A percentile compares a stretch with the other conserved stretches of the same genome.
phyloP scores from a whole-genome alignment of 768 basidiomycete genomes.

The Cystofilobasidium ferigula region DNA sequence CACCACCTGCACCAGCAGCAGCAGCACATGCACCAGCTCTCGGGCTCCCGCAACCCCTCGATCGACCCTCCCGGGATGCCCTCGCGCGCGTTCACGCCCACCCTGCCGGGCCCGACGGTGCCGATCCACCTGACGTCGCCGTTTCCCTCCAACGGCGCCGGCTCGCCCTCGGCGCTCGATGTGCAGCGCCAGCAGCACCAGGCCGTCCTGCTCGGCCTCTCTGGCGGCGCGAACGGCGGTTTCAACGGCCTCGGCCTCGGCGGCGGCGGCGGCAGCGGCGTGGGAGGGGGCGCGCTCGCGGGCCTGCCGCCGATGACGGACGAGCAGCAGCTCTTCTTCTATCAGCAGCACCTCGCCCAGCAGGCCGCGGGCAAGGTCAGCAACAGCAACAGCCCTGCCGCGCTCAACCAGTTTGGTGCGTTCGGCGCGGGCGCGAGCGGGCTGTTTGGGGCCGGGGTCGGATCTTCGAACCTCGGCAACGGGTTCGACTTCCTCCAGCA shows the following conservation, averaged over 20 bases:
- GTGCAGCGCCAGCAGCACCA: no score
- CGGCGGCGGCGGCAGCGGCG: no score
- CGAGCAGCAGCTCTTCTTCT: constrained; percentile 5
- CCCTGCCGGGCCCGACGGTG: background rate
- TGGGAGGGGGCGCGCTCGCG: no score
- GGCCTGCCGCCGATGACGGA: constrained; percentile 4
- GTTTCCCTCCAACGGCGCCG: background rate
- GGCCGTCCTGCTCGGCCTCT: no score
- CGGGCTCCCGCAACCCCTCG: background rate
- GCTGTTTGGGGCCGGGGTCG: no score
- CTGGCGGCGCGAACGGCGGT: no score
- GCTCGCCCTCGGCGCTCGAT: background rate
- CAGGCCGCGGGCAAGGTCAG: background rate
- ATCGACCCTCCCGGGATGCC: background rate
- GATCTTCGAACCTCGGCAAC: background rate
- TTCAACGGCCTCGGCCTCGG: no score
- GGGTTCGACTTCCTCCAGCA: background rate
- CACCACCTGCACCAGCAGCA: constrained; percentile 18
- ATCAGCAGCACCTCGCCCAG: constrained; percentile 1
- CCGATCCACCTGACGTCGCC: constrained; percentile 2
- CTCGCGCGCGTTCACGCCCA: background rate
- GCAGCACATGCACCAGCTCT: background rate
- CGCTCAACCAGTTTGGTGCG: no score
- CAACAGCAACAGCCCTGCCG: no score
- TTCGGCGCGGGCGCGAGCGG: no score